phyloP scores from a whole-genome alignment of 805 yeast species.

The Clavispora phyllophila region DNA sequence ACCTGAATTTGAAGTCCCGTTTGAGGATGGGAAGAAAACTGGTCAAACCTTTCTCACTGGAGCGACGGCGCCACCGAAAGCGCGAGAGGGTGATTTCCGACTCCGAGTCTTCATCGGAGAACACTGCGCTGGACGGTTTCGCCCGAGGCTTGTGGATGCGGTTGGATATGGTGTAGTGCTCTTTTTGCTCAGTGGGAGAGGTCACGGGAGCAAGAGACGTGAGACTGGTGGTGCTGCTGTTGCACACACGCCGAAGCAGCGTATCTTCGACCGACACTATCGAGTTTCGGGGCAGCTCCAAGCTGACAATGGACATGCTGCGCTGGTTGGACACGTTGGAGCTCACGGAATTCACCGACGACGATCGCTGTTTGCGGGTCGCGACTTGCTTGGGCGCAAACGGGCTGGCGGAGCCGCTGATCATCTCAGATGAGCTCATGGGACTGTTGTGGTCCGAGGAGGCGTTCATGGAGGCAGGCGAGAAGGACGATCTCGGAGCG shows the following conservation, averaged over 20 bases:
- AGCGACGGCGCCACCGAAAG: conserved; percentile 12
- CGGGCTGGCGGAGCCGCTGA: conserved; percentile 5
- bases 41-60: conserved; percentile 13
- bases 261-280: conserved; percentile 36
- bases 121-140: conserved; percentile 17
- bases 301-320: conserved; percentile 32
- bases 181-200: conserved; percentile 6
- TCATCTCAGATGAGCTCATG: conserved; percentile 5
- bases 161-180: conserved; percentile 1
- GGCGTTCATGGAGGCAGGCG: not conserved
- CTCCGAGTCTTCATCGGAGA: conserved; percentile 37
- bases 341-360: conserved; percentile 27
- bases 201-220: conserved; percentile 12
- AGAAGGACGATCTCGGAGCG: too few species aligned
- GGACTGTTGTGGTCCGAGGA: conserved; percentile 3
- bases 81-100: conserved; percentile 15
- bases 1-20: conserved; percentile 15
- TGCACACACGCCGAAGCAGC: conserved; percentile 24
- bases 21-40: conserved; percentile 11
- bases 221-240: conserved; percentile 27
- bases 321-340: conserved; percentile 26
- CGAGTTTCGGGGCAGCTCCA: conserved; percentile 38
- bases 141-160: conserved; percentile 3
- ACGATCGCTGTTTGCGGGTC: conserved; percentile 23
- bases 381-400: conserved; percentile 2